These are phyloP conservation scores for Astrothelium subdiscretum DNA, from an alignment of 495 filamentous ascomycete genomes.

Conservation along the genomic window DNA sequence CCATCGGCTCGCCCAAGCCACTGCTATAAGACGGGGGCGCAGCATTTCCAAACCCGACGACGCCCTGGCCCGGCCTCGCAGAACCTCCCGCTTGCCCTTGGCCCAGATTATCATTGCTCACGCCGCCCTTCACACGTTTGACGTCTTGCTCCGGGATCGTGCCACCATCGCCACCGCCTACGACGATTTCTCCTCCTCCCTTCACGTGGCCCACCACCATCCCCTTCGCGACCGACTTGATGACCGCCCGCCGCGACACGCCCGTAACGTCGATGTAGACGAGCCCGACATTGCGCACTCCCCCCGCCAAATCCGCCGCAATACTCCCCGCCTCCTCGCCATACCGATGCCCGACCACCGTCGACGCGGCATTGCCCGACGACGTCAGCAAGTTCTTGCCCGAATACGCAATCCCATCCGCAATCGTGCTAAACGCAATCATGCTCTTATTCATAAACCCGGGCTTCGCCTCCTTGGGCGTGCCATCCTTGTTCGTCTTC, in stretches of 20 bases:
- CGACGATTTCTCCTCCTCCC: conserved; percentile 73
- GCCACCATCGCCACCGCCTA: conserved; percentile 70
- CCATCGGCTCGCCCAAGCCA: conserved; percentile 22
- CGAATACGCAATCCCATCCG: conserved; percentile 82
- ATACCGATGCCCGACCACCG: conserved; percentile 72
- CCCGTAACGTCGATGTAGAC: conserved; percentile 97
- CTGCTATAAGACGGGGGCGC: conserved; percentile 19
- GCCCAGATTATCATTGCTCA: conserved; percentile 15
- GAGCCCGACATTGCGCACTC: conserved; percentile 87
- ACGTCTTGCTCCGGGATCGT: conserved; percentile 24
- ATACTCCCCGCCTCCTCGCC: conserved; percentile 72
- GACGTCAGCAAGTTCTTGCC: conserved; percentile 63
- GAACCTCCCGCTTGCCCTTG: conserved; percentile 9
- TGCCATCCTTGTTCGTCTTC: conserved; percentile 51
- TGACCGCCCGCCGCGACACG: conserved; percentile 73
- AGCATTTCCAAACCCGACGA: conserved; percentile 21
- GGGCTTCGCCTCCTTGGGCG: conserved; percentile 62
- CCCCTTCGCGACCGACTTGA: conserved; percentile 93
- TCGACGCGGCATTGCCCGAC: conserved; percentile 62
- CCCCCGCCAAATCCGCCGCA: conserved; percentile 60
- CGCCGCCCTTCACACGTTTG: conserved; percentile 6
- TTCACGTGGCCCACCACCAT: conserved; percentile 88
- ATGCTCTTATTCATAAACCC: conserved; percentile 87
- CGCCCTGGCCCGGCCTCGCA: conserved; percentile 6
- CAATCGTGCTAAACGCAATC: conserved; percentile 92